These are phyloP conservation scores for Schizonepeta tenuifolia DNA, from an alignment of 257 asterid species.

Conservation along the genomic window DNA sequence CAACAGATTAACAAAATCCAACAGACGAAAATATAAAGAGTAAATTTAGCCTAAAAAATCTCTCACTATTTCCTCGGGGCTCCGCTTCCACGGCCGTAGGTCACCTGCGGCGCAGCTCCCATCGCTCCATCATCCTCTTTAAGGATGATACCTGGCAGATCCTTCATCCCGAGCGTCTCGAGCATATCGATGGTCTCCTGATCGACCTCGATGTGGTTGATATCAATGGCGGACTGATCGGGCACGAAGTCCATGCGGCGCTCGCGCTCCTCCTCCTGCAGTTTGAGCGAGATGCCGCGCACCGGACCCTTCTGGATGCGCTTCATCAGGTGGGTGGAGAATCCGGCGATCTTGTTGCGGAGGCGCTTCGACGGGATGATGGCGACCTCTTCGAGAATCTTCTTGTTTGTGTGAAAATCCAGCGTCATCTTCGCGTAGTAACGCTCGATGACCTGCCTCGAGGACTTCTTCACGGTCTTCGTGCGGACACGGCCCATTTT, in stretches of 20 bases:
- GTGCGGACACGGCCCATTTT: conserved; percentile 56
- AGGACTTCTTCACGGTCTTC: conserved; percentile 55
- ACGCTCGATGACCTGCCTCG: conserved; percentile 50
- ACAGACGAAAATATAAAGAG: not conserved
- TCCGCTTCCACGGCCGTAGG: conserved; percentile 48
- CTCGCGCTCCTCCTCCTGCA: conserved; percentile 63
- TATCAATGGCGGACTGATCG: conserved; percentile 53
- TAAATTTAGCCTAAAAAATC: conserved; percentile 8
- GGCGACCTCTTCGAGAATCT: conserved; percentile 56
- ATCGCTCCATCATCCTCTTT: conserved; percentile 43
- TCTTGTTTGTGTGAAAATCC: conserved; percentile 62
- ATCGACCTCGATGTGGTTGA: conserved; percentile 53
- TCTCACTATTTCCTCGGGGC: conserved; percentile 41
- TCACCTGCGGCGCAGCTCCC: conserved; percentile 37
- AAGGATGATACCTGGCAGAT: conserved; percentile 49
- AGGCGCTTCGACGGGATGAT: conserved; percentile 59
- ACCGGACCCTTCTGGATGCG: conserved; percentile 62
- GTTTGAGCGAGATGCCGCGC: conserved; percentile 56
- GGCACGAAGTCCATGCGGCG: conserved; percentile 66
- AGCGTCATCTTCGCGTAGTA: conserved; percentile 55
- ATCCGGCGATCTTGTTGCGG: conserved; percentile 64
- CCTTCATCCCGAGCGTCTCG: conserved; percentile 52
- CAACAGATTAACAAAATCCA: conserved; percentile 2
- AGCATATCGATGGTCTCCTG: conserved; percentile 55
- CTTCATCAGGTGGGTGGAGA: conserved; percentile 60